Percentiles rank a stretch among this genome's conserved stretches.
These are phyloP conservation scores for Sporisorium iseilematis-ciliati DNA, from an alignment of 1,284 basidiomycete genomes.

Conservation along the genomic window DNA sequence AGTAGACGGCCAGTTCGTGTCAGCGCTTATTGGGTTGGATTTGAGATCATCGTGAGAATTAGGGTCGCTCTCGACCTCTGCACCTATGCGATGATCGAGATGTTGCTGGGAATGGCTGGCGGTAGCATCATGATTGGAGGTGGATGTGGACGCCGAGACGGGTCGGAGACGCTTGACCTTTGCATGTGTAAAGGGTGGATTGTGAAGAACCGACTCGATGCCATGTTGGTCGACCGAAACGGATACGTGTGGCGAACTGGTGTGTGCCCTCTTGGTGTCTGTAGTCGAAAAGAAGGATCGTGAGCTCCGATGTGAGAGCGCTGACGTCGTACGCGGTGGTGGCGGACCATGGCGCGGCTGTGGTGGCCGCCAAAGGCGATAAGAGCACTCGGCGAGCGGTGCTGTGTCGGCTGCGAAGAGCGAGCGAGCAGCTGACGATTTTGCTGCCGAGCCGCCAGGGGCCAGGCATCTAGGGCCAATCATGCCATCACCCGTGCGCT, in stretches of 20 bases:
- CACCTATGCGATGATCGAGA: not conserved
- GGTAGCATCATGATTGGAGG: not conserved
- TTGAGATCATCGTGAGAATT: not conserved
- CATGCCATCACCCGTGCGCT: constrained; percentile 41
- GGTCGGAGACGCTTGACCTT: constrained; percentile 36
- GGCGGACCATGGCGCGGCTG: not conserved
- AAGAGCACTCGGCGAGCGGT: constrained; percentile 38
- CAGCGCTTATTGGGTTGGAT: no score
- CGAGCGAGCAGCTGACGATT: constrained; percentile 22
- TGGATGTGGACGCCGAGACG: constrained; percentile 1
- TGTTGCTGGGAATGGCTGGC: not conserved
- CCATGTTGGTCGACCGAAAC: constrained; percentile 20
- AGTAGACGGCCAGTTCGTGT: not conserved
- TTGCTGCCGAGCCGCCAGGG: constrained; percentile 26
- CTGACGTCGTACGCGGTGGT: not conserved
- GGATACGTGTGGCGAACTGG: constrained; percentile 4
- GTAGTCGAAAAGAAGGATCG: constrained; percentile 19
- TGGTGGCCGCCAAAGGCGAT: constrained; percentile 27
- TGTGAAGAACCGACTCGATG: constrained; percentile 23
- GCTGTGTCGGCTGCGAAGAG: not conserved
- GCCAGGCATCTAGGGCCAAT: constrained; percentile 44
- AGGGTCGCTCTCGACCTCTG: no score
- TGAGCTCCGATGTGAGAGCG: not conserved
- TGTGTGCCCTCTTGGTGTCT: not conserved
- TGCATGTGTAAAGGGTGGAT: constrained; percentile 18